Percentiles rank a stretch among this genome's conserved stretches.
Evolutionary conservation across 768 basidiomycete genomes (phyloP).

Genomic region (Lactarius psammicola): DNA sequence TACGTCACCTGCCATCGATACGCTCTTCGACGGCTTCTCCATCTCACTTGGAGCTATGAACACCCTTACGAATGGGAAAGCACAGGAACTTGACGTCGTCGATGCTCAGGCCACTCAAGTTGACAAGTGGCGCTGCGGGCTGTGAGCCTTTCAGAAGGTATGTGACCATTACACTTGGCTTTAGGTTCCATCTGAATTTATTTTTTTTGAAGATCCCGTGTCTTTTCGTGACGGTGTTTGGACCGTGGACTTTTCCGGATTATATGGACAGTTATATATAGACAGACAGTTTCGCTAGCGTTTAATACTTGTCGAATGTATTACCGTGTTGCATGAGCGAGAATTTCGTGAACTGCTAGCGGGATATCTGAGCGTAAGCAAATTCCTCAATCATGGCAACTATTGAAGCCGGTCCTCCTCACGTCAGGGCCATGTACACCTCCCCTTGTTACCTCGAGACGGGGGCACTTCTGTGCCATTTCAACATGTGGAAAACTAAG

Average conservation of each 20-base stretch:
- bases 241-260: background rate
- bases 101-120: constrained; percentile 2
- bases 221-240: no score
- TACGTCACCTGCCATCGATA: constrained; percentile 35
- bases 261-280: background rate
- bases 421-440: no score
- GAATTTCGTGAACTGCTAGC: no score
- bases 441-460: no score
- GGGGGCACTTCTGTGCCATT: no score
- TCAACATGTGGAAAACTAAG: no score
- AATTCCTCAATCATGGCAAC: background rate
- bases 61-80: constrained; percentile 39
- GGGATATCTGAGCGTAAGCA: background rate
- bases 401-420: background rate
- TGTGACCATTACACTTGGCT: background rate
- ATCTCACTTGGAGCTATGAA: constrained; percentile 55
- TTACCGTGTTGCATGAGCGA: background rate
- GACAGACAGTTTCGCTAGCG: background rate
- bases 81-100: constrained; percentile 2
- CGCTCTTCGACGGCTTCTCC: constrained; percentile 41
- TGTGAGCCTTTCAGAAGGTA: background rate
- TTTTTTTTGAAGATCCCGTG: background rate
- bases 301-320: background rate
- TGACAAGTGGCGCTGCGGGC: background rate
- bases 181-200: background rate